Evolutionary conservation across 2,329 filamentous ascomycete genomes (phyloP), one percentile per base, ranked within the genome.

Genomic region (Xylaria sp.): DNA sequence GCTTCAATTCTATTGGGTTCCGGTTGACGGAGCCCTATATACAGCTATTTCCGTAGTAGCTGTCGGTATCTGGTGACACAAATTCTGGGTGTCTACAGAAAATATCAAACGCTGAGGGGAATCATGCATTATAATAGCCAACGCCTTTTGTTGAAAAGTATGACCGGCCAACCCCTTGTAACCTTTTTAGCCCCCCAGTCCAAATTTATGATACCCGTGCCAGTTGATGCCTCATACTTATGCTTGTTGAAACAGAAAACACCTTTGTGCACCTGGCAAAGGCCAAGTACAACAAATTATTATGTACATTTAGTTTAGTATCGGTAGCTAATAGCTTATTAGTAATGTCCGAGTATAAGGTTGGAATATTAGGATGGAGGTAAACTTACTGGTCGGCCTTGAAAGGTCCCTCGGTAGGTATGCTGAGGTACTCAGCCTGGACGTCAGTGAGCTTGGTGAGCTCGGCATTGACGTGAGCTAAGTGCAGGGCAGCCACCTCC

Each of bases 401-500:
- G 92, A 88, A 99, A 77, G 96, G 96, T 80, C 96, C 96, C 86
- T 94, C 91, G 72, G 89, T 79, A 68, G 90, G 87, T 74, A 99
- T 87, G 77, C 93, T 89, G 79, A 98, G 92, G 87, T 99, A 99
- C 79, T 98, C 96, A 75, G 93, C 91, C 88, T 99, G 96, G 76
- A 91, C 91, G 68, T 86, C 78, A 79, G 89, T 93, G 80, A 99
- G 90, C 82, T 89, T 90, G 81, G 91, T 92, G 78, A 99, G 89
- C 89, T 98, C 94, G 78, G 88, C 96, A 84, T 97, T 96, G 87
- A 93, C 91, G 87, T 98, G 96, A 73, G 86, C 89, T 75, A 97
- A 86, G 86, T 99, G 96, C 74, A 97, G 92, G 79, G 91, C 89
- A 80, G 96, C 96, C 79, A 99, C 96, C 86, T 97, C 94, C 90